Percentiles rank a stretch among this genome's conserved stretches.
Evolutionary conservation across 495 filamentous ascomycete genomes (phyloP).

Genomic region (Neurospora sp.): DNA sequence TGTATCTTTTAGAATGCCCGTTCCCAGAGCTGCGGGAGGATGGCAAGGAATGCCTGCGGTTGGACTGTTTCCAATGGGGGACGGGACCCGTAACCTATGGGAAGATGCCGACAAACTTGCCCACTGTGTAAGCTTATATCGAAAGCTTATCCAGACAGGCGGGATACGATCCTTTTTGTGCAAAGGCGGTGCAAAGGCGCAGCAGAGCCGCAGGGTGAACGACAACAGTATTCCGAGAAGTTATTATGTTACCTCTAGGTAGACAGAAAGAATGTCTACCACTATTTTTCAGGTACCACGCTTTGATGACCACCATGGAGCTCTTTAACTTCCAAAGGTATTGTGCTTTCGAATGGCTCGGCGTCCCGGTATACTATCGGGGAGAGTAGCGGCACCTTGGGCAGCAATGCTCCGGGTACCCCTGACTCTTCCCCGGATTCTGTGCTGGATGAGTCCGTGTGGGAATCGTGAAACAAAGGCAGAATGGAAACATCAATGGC

Average conservation of each 20-base stretch:
- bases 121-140: not conserved
- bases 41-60: not conserved
- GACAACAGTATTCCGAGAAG: not conserved
- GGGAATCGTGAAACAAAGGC: not conserved
- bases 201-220: not conserved
- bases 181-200: not conserved
- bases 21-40: not conserved
- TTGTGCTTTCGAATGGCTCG: not conserved
- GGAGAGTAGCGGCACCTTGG: constrained; percentile 25
- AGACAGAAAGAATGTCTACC: not conserved
- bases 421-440: constrained; percentile 20
- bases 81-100: not conserved
- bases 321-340: not conserved
- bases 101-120: not conserved
- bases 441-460: no score
- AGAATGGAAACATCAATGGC: constrained; percentile 1
- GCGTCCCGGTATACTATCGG: not conserved
- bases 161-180: not conserved
- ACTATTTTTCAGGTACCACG: not conserved
- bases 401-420: constrained; percentile 39
- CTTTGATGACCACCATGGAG: not conserved
- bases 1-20: not conserved
- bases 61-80: not conserved
- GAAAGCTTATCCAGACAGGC: not conserved
- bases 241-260: not conserved